phyloP scores from a whole-genome alignment of 1,284 basidiomycete species.

The Peniophora sp. region DNA sequence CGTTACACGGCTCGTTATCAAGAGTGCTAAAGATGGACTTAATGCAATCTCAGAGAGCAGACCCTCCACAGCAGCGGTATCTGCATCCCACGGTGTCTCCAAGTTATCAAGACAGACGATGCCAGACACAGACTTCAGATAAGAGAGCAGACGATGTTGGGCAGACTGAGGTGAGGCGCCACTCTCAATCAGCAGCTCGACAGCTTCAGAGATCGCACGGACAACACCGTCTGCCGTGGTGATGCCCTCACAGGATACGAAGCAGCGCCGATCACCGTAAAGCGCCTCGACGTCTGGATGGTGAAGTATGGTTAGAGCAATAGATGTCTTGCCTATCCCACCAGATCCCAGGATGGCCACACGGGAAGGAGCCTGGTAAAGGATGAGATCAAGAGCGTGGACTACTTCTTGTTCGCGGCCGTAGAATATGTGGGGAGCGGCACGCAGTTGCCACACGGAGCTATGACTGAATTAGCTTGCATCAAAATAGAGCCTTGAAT shows the following conservation, averaged over 20 bases:
- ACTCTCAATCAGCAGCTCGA: background rate
- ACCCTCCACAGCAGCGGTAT: background rate
- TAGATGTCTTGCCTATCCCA: conserved; percentile 28
- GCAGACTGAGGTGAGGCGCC: background rate
- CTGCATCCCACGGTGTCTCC: conserved; percentile 21
- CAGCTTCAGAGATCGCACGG: conserved; percentile 11
- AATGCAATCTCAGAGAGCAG: background rate
- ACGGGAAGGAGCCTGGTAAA: background rate
- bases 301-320: conserved; percentile 19
- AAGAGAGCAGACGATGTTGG: conserved; percentile 2
- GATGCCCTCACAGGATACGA: conserved; percentile 20
- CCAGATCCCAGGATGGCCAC: conserved; percentile 23
- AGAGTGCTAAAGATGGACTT: background rate
- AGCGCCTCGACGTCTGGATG: conserved; percentile 8
- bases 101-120: conserved; percentile 25
- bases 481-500: background rate
- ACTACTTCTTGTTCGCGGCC: background rate
- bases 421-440: background rate
- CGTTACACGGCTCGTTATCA: conserved; percentile 1
- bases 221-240: conserved; percentile 13
- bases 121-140: conserved; percentile 9
- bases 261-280: conserved; percentile 16
- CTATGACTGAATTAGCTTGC: background rate
- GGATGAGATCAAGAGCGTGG: background rate
- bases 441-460: background rate